Conservation (phyloP, 192 early-diverging fungal genomes). For the Linnemannia zychae region DNA sequence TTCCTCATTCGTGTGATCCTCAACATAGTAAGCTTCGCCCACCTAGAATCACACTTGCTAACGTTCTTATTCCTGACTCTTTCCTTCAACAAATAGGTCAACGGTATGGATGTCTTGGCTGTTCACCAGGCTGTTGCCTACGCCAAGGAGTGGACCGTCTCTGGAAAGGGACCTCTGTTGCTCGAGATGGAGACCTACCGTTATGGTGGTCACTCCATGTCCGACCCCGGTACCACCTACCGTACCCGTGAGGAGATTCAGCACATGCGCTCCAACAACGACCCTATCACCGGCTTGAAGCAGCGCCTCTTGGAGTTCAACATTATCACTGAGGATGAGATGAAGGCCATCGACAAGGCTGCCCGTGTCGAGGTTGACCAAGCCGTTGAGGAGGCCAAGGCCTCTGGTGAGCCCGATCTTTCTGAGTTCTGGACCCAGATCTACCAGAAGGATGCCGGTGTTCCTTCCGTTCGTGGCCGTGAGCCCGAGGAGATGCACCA, state of each 20-base stretch:
- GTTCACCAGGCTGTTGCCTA: constrained; percentile 87
- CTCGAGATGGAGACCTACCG: constrained; percentile 98
- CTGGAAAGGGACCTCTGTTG: constrained; percentile 91
- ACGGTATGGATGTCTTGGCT: constrained; percentile 96
- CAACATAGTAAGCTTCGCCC: background rate
- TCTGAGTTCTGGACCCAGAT: constrained; percentile 85
- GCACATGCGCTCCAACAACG: constrained; percentile 95
- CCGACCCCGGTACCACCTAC: constrained; percentile 99
- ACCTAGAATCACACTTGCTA: too few species aligned
- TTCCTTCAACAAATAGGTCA: constrained; percentile 58
- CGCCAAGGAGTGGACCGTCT: constrained; percentile 87
- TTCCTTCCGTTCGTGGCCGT: constrained; percentile 82
- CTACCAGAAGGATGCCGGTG: constrained; percentile 84
- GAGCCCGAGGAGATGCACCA: constrained; percentile 77
- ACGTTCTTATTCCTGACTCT: background rate
- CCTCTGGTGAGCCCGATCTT: constrained; percentile 77
- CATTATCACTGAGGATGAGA: constrained; percentile 84
- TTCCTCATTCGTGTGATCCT: constrained; percentile 15
- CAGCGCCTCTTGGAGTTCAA: constrained; percentile 80
- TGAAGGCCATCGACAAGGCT: constrained; percentile 97
- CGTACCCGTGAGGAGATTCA: constrained; percentile 99
- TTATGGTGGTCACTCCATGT: constrained; percentile 99
- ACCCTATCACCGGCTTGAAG: constrained; percentile 95
- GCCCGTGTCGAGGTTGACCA: constrained; percentile 88
- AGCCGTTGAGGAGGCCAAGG: constrained; percentile 87